Evolutionary conservation across 306 rosid species (phyloP).

Genomic region (Malus sieversii): DNA sequence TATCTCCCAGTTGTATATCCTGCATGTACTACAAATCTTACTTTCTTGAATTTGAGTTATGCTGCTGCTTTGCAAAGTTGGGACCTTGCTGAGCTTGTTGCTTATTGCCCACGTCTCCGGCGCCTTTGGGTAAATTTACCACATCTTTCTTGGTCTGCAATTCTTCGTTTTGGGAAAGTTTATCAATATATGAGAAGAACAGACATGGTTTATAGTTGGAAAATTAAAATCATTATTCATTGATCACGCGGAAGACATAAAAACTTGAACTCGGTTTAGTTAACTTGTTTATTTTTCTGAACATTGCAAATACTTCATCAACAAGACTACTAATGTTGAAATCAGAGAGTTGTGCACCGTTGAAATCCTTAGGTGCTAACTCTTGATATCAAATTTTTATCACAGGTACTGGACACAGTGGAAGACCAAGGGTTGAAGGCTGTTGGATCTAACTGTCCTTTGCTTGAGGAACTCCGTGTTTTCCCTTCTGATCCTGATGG

Average conservation of each 20-base stretch:
- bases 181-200: not conserved
- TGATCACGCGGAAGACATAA: not conserved
- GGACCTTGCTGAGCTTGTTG: slow-evolving; percentile 53
- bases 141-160: not conserved
- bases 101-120: slow-evolving; percentile 54
- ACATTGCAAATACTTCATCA: not conserved
- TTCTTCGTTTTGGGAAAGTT: not conserved
- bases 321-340: not conserved
- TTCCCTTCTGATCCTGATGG: slow-evolving; percentile 65
- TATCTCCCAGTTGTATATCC: slow-evolving; percentile 62
- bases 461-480: slow-evolving; percentile 84
- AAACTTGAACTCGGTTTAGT: not conserved
- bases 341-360: too few species aligned
- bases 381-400: slow-evolving; percentile 12
- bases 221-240: not conserved
- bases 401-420: slow-evolving; percentile 72
- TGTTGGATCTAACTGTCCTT: slow-evolving; percentile 63
- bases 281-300: not conserved
- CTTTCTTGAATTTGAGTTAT: slow-evolving; percentile 74
- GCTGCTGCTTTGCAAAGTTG: slow-evolving; percentile 50
- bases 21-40: slow-evolving; percentile 47
- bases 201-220: not conserved
- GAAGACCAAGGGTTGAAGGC: slow-evolving; percentile 84
- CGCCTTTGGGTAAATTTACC: slow-evolving; percentile 62
- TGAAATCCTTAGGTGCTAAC: not conserved